Conservation (phyloP, 805 yeast genomes). For the Hanseniaspora occidentalis region DNA sequence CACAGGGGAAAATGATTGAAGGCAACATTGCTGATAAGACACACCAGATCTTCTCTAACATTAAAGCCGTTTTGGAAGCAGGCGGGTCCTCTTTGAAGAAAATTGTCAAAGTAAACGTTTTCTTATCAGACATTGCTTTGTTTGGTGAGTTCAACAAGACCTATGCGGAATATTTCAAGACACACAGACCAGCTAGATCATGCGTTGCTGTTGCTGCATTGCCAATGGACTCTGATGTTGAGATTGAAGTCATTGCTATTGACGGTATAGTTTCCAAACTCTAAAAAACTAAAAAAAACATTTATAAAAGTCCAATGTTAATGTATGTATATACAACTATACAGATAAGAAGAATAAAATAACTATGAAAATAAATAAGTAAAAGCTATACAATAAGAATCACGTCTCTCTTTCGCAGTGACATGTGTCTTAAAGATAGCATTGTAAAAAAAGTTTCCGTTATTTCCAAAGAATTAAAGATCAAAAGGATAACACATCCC, state of each 20-base stretch:
- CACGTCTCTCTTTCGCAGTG: too few species aligned
- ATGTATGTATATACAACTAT: too few species aligned
- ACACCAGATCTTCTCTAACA: slow-evolving; percentile 50
- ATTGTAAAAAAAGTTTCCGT: neutral
- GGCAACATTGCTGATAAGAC: slow-evolving; percentile 59
- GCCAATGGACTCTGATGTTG: slow-evolving; percentile 68
- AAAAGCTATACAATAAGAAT: too few species aligned
- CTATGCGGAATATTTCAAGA: slow-evolving; percentile 52
- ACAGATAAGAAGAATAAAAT: too few species aligned
- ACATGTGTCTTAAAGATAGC: too few species aligned
- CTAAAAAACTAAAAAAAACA: too few species aligned
- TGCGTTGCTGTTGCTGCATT: slow-evolving; percentile 81
- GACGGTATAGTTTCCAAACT: too few species aligned
- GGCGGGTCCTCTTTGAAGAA: slow-evolving; percentile 66
- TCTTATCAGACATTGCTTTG: slow-evolving; percentile 71
- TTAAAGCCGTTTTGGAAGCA: slow-evolving; percentile 55
- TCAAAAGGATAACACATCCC: neutral
- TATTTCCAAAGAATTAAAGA: neutral
- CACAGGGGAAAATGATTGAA: slow-evolving; percentile 56
- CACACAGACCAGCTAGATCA: slow-evolving; percentile 80
- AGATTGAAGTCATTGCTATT: slow-evolving; percentile 79
- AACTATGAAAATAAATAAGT: too few species aligned
- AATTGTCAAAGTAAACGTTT: slow-evolving; percentile 52
- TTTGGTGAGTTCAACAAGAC: slow-evolving; percentile 70
- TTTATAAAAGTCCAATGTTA: too few species aligned